A percentile compares a stretch with the other conserved stretches of the same genome.
Conservation (phyloP, 2,329 filamentous ascomycete genomes). For the Claviceps africana region DNA sequence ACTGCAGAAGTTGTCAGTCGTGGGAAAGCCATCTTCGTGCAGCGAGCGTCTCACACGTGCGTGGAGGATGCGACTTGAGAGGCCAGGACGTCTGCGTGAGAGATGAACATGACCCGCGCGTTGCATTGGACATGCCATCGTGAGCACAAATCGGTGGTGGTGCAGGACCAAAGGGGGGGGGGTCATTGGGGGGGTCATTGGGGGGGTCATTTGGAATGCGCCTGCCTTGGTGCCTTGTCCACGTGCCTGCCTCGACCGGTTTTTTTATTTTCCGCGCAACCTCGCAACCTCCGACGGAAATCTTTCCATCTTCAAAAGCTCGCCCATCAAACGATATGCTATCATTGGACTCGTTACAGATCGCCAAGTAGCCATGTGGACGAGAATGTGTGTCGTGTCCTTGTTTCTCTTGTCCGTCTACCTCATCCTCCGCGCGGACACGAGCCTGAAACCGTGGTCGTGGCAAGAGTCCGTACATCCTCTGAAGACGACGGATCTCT, state of each 20-base stretch:
- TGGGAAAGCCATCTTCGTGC: background rate
- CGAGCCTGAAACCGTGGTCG: background rate
- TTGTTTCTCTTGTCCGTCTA: conserved; percentile 10
- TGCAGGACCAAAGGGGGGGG: background rate
- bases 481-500: background rate
- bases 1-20: background rate
- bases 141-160: background rate
- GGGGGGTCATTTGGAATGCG: background rate
- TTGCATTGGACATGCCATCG: background rate
- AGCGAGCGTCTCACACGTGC: background rate
- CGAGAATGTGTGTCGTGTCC: background rate
- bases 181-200: too few relatives aligned
- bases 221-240: background rate
- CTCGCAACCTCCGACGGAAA: background rate
- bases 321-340: background rate
- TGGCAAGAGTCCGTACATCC: too few relatives aligned
- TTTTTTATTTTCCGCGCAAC: background rate
- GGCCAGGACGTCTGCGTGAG: background rate
- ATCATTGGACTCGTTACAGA: background rate
- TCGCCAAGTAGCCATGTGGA: background rate
- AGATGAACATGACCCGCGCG: background rate
- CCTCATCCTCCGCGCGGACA: conserved; percentile 2
- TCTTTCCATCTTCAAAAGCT: background rate
- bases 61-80: background rate
- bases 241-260: too few relatives aligned